Evolutionary conservation across 2,329 filamentous ascomycete species (phyloP).

Genomic region (Coniella lustricola): DNA sequence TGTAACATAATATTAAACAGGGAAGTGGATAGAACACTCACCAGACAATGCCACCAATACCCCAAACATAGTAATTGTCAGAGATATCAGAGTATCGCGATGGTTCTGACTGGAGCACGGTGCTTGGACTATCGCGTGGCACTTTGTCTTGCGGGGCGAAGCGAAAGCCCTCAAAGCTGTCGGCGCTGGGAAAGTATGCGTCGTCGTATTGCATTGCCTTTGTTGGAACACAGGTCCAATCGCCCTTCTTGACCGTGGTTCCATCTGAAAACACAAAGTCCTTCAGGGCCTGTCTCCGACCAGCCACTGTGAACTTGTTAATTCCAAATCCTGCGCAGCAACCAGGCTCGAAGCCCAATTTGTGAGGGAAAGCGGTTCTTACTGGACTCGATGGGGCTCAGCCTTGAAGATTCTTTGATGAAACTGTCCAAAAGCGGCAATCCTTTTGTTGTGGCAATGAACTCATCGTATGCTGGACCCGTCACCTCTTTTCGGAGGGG

Average conservation of each 20-base stretch:
- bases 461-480: not conserved
- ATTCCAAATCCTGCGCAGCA: not conserved
- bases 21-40: too few relatives aligned
- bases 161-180: not conserved
- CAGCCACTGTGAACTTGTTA: not conserved
- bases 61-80: too few relatives aligned
- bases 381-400: conserved; percentile 13
- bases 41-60: too few relatives aligned
- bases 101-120: too few relatives aligned
- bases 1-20: too few relatives aligned
- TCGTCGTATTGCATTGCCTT: not conserved
- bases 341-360: not conserved
- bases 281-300: not conserved
- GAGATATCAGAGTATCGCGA: too few relatives aligned
- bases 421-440: conserved; percentile 22
- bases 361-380: not conserved
- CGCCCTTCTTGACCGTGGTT: not conserved
- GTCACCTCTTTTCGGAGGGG: not conserved
- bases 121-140: too few relatives aligned
- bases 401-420: conserved; percentile 21
- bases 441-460: not conserved
- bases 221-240: not conserved
- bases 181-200: not conserved
- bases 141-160: too few relatives aligned
- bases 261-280: not conserved